A percentile compares a stretch with the other conserved stretches of the same genome.
Conservation (phyloP, 805 yeast genomes). For the Saccharomyces mikatae region DNA sequence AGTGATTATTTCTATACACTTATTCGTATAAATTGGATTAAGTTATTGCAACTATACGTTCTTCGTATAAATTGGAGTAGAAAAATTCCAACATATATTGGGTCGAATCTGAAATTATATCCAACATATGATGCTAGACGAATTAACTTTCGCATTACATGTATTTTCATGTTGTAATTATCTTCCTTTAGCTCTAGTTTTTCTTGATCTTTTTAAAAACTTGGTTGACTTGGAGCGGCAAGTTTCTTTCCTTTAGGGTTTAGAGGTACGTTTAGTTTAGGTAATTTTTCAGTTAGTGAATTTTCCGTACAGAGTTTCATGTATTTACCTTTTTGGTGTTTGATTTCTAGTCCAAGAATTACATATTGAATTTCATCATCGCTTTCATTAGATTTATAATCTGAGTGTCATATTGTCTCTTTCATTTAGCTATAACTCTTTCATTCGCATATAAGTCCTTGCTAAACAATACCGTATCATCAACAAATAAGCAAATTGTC, state of each 20-base stretch:
- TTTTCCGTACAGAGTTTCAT: constrained; percentile 11
- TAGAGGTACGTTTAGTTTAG: constrained; percentile 1
- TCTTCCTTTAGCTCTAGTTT: neutral
- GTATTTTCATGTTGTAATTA: neutral
- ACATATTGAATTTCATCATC: constrained; percentile 9
- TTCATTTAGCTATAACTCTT: neutral
- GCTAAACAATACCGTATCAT: constrained; percentile 10
- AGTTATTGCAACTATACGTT: no score
- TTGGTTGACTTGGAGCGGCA: no score
- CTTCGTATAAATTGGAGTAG: no score
- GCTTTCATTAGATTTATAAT: constrained; percentile 3
- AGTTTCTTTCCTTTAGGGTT: neutral
- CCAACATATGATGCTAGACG: neutral
- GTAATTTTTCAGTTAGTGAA: constrained; percentile 3
- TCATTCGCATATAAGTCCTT: neutral
- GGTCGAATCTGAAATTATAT: neutral
- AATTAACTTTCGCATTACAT: neutral
- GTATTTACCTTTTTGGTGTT: constrained; percentile 2
- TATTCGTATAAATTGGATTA: no score
- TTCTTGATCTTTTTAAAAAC: constrained; percentile 2
- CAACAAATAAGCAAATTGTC: constrained; percentile 11
- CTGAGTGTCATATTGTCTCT: constrained; percentile 7
- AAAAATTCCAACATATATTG: no score
- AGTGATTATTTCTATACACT: no score
- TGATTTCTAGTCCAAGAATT: constrained; percentile 10